Evolutionary conservation across 2,329 filamentous ascomycete genomes (phyloP).

Genomic region (Exutisphaerella laricina): DNA sequence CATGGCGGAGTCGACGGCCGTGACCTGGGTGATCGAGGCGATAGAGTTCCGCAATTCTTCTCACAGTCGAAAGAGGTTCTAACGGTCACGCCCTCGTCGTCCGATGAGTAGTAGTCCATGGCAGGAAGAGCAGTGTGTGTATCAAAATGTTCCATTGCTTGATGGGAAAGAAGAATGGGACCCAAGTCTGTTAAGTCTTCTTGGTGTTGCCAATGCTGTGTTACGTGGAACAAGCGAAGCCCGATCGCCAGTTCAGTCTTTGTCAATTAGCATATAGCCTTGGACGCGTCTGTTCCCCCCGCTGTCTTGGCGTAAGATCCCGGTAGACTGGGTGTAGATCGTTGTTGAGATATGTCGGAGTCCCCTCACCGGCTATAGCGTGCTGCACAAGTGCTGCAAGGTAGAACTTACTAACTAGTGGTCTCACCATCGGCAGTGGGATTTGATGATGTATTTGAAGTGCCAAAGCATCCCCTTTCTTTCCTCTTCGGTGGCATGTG

Average conservation of each 20-base stretch:
- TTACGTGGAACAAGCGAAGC: not conserved
- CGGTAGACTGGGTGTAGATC: not conserved
- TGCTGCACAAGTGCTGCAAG: not conserved
- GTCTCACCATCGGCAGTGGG: not conserved
- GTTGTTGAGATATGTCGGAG: not conserved
- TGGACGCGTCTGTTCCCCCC: not conserved
- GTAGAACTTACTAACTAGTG: not conserved
- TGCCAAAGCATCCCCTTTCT: not conserved
- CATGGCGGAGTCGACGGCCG: conserved; percentile 8
- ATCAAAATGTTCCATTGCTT: not conserved
- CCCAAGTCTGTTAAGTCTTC: not conserved
- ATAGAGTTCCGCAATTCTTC: conserved; percentile 5
- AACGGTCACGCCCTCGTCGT: not conserved
- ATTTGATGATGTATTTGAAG: not conserved
- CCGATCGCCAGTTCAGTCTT: not conserved
- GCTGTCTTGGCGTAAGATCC: not conserved
- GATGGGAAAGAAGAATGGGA: not conserved
- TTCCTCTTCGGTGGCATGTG: not conserved
- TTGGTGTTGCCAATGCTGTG: not conserved
- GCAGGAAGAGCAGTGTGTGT: too few species aligned
- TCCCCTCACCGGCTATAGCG: not conserved
- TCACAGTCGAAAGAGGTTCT: conserved; percentile 5
- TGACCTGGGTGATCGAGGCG: conserved; percentile 12
- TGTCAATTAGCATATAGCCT: not conserved
- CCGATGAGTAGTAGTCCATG: not conserved